A percentile compares a stretch with the other conserved stretches of the same genome.
Conservation (phyloP, 2,329 filamentous ascomycete species). For the Aspergillus bombycis region DNA sequence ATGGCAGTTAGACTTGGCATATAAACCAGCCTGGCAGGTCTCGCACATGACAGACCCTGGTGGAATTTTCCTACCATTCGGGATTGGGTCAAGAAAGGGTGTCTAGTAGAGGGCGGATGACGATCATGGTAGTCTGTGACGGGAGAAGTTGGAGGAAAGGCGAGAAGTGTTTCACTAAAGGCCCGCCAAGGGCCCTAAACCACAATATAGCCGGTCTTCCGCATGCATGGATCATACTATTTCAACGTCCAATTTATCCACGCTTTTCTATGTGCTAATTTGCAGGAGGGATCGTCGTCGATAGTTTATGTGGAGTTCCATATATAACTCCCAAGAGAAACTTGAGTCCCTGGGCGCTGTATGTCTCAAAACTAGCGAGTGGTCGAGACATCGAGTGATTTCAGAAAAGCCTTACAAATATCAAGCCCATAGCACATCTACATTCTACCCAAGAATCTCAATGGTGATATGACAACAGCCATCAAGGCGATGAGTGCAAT, state of each 20-base stretch:
- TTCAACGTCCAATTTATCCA: background rate
- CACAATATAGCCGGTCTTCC: conserved; percentile 11
- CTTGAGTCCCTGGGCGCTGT: no score
- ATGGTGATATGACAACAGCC: background rate
- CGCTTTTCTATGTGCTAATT: background rate
- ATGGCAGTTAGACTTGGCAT: conserved; percentile 1
- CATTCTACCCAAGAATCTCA: conserved; percentile 1
- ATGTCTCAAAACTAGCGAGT: background rate
- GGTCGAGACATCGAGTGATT: background rate
- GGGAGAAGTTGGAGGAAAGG: conserved; percentile 10
- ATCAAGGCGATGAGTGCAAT: conserved; percentile 4
- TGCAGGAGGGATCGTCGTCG: background rate
- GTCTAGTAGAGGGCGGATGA: background rate
- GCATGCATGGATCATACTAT: conserved; percentile 6
- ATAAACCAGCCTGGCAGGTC: background rate
- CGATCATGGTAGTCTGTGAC: conserved; percentile 7
- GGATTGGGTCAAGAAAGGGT: background rate
- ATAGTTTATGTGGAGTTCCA: background rate
- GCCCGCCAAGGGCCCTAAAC: conserved; percentile 13
- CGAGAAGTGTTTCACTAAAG: conserved; percentile 14
- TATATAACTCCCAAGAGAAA: background rate
- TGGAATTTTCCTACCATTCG: background rate
- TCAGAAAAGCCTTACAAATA: conserved; percentile 5
- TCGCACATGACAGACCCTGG: background rate
- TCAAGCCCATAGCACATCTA: background rate